These are phyloP conservation scores for Pezicula rhizophila DNA, from an alignment of 2,329 filamentous ascomycete species.

Conservation along the genomic window DNA sequence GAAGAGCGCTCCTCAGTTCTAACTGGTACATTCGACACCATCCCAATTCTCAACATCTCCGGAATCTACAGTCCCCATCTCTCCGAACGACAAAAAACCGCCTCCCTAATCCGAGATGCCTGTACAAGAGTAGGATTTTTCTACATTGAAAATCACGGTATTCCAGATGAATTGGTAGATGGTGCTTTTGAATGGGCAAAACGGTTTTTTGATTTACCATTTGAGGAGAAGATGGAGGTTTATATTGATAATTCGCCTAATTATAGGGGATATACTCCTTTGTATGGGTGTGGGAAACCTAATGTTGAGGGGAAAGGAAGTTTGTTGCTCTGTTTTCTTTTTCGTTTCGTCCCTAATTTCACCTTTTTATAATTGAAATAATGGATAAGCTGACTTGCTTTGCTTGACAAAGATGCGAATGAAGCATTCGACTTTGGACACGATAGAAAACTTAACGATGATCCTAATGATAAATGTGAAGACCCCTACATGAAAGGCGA, in stretches of 20 bases:
- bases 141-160: slow-evolving; percentile 26
- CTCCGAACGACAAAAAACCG: slow-evolving; percentile 24
- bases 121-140: slow-evolving; percentile 32
- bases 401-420: slow-evolving; percentile 13
- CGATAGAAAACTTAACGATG: slow-evolving; percentile 11
- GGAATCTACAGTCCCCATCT: slow-evolving; percentile 21
- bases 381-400: not conserved
- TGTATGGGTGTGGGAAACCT: slow-evolving; percentile 14
- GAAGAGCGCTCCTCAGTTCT: too few species aligned
- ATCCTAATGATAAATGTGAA: slow-evolving; percentile 5
- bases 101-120: slow-evolving; percentile 25
- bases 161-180: slow-evolving; percentile 38
- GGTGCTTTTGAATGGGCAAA: slow-evolving; percentile 22
- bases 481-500: slow-evolving; percentile 11
- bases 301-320: slow-evolving; percentile 12
- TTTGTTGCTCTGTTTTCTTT: not conserved
- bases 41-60: slow-evolving; percentile 31
- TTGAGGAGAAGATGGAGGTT: slow-evolving; percentile 21
- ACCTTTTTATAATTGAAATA: not conserved
- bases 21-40: slow-evolving; percentile 22
- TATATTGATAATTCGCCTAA: slow-evolving; percentile 17
- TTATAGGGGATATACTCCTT: slow-evolving; percentile 18
- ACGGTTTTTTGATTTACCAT: slow-evolving; percentile 17
- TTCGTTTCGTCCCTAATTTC: too few species aligned
- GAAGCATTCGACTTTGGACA: slow-evolving; percentile 19